Percentiles rank a stretch among this genome's conserved stretches.
phyloP scores from a whole-genome alignment of 108 stramenopile species.

The Cylindrotheca fusiformis region DNA sequence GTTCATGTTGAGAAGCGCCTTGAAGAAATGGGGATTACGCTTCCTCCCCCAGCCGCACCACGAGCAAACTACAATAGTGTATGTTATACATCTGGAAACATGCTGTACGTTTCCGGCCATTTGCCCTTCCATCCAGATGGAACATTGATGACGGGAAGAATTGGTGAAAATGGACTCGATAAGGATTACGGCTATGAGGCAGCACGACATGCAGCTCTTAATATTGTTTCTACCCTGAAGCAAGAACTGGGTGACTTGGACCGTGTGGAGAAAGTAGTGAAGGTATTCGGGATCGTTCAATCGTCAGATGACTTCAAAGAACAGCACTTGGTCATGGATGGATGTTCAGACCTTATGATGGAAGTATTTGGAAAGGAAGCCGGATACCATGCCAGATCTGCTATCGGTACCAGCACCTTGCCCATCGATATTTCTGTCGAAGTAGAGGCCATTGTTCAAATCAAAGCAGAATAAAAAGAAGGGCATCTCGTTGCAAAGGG shows the following conservation, averaged over 20 bases:
- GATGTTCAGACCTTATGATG: conserved; percentile 81
- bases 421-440: conserved; percentile 82
- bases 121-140: conserved; percentile 77
- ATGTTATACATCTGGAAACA: conserved; percentile 53
- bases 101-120: conserved; percentile 83
- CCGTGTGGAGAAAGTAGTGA: conserved; percentile 77
- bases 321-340: conserved; percentile 86
- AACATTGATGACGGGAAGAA: conserved; percentile 71
- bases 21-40: conserved; percentile 64
- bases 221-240: conserved; percentile 82
- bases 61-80: conserved; percentile 86
- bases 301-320: conserved; percentile 77
- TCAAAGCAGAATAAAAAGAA: conserved; percentile 32
- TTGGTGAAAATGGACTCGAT: conserved; percentile 50
- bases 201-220: conserved; percentile 79
- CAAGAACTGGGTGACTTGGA: conserved; percentile 80
- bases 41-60: conserved; percentile 75
- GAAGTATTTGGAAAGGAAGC: conserved; percentile 75
- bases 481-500: too few relatives aligned
- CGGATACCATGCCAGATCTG: conserved; percentile 85
- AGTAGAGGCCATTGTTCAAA: conserved; percentile 78
- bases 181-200: conserved; percentile 87
- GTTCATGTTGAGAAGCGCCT: conserved; percentile 76
- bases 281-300: conserved; percentile 90
- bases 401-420: conserved; percentile 79